Evolutionary conservation across 1,139 yeast genomes (phyloP).

Genomic region (Hyphopichia burtonii): DNA sequence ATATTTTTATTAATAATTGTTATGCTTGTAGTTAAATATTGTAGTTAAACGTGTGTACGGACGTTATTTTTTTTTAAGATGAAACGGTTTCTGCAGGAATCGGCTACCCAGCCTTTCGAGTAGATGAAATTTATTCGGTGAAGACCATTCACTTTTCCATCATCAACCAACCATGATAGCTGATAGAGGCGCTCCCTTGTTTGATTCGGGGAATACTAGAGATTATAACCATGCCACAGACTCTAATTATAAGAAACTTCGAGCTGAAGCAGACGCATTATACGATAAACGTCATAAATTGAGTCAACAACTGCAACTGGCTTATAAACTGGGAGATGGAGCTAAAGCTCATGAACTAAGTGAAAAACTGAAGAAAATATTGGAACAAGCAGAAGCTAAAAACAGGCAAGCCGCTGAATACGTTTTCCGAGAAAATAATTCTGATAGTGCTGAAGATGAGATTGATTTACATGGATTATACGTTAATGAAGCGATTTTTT

Average conservation of each 20-base stretch:
- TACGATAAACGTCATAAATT: constrained; percentile 55
- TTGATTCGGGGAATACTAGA: constrained; percentile 31
- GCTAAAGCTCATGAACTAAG: constrained; percentile 71
- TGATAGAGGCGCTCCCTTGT: constrained; percentile 40
- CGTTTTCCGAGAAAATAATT: constrained; percentile 84
- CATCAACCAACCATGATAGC: too few species aligned
- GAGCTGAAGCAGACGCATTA: constrained; percentile 70
- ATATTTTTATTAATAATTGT: neutral
- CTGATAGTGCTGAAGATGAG: constrained; percentile 80
- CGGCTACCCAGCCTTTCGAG: neutral
- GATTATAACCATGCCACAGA: constrained; percentile 79
- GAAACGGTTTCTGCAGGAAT: neutral
- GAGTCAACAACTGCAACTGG: constrained; percentile 69
- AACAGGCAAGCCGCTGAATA: constrained; percentile 86
- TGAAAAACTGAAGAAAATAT: constrained; percentile 61
- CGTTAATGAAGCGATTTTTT: constrained; percentile 83
- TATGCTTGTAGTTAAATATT: neutral
- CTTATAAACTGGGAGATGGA: constrained; percentile 73
- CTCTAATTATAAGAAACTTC: constrained; percentile 57
- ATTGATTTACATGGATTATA: constrained; percentile 91
- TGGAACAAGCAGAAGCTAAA: constrained; percentile 60
- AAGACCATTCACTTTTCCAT: too few species aligned
- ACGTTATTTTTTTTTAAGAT: neutral
- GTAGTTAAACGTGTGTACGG: too few species aligned
- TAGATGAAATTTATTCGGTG: too few species aligned